phyloP scores from a whole-genome alignment of 2,329 filamentous ascomycete genomes.

The Pseudopithomyces maydicus region DNA sequence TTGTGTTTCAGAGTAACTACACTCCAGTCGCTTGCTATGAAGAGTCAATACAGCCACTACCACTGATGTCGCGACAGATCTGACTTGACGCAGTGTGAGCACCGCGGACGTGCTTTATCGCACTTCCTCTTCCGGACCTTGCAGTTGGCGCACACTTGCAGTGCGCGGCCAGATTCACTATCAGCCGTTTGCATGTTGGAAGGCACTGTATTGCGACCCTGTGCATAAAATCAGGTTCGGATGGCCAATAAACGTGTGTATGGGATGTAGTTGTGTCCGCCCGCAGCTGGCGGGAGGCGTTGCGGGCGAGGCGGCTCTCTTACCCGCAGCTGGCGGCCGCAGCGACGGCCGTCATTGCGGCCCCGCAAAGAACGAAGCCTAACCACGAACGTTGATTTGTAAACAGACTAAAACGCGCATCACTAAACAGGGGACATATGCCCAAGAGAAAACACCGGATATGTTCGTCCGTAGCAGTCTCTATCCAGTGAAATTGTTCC shows the following conservation, averaged over 20 bases:
- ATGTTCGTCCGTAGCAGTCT: too few relatives aligned
- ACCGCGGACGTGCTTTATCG: conserved; percentile 11
- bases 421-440: too few relatives aligned
- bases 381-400: too few relatives aligned
- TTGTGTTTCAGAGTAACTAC: not conserved
- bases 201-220: not conserved
- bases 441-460: too few relatives aligned
- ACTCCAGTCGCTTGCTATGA: too few relatives aligned
- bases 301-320: not conserved
- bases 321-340: not conserved
- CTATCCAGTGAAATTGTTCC: too few relatives aligned
- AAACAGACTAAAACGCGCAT: too few relatives aligned
- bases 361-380: too few relatives aligned
- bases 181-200: conserved; percentile 9
- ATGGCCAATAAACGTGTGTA: not conserved
- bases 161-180: conserved; percentile 8
- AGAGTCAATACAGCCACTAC: too few relatives aligned
- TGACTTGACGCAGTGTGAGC: conserved; percentile 12
- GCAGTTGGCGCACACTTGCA: conserved; percentile 13
- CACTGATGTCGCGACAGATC: not conserved
- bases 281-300: not conserved
- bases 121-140: conserved; percentile 15
- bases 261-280: not conserved
- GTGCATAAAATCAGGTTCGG: not conserved
- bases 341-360: not conserved